Percentiles rank a stretch among this genome's conserved stretches.
Conservation (phyloP, 352 stramenopile genomes). For the Globisporangium spinosum region DNA sequence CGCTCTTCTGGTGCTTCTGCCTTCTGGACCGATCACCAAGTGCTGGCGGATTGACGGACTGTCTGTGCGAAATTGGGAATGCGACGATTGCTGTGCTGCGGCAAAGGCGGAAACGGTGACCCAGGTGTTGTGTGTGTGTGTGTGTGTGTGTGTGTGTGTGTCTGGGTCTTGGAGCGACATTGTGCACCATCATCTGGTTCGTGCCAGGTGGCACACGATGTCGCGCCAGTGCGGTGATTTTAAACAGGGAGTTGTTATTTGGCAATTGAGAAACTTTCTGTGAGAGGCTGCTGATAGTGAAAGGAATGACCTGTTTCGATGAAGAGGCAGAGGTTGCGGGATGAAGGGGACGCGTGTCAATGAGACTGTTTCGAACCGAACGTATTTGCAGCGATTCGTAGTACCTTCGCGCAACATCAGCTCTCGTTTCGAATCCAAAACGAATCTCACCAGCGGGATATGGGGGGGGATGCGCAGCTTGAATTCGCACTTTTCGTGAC, state of each 20-base stretch:
- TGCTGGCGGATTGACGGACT: constrained; percentile 9
- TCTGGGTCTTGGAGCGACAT: background rate
- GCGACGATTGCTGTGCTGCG: background rate
- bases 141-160: background rate
- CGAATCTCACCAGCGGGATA: constrained; percentile 4
- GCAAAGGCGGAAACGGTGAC: background rate
- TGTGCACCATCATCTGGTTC: background rate
- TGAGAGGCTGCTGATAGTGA: background rate
- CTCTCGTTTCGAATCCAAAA: background rate
- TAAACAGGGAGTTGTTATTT: background rate
- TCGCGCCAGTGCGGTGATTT: background rate
- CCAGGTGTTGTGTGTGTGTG: background rate
- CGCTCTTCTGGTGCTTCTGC: constrained; percentile 3
- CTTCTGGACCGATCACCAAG: constrained; percentile 3
- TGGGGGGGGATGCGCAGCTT: background rate
- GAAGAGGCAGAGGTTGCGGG: background rate
- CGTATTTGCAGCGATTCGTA: background rate
- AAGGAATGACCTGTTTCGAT: background rate
- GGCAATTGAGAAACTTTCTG: background rate
- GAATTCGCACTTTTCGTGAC: background rate
- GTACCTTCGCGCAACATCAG: constrained; percentile 9
- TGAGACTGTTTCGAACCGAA: constrained; percentile 15
- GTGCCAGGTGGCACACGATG: constrained; percentile 5
- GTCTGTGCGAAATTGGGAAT: background rate
- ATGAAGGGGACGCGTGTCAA: constrained; percentile 6